Evolutionary conservation across 2,329 filamentous ascomycete genomes (phyloP), one percentile per base, ranked within the genome.

Genomic region (Didymosphaeria variabile): DNA sequence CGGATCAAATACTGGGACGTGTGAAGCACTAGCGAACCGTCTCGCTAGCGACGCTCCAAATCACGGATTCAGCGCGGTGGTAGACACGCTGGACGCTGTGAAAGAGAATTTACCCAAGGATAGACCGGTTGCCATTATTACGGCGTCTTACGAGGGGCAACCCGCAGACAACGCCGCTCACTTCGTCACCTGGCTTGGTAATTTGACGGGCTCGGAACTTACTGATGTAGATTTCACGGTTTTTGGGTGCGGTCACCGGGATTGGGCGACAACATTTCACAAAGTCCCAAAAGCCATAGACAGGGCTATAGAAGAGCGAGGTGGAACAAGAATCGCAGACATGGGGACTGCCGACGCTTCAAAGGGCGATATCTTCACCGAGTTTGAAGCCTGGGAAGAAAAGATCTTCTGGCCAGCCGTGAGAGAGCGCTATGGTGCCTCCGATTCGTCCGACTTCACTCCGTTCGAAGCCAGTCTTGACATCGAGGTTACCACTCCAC

Each of bases 151-250:
- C 53, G 80, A 82, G 61, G 80, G 80, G 12, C 72, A 79, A 26
- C 79, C 80, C 3, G 71, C 80, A 2, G 80, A 81, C 51, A 82
- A 82, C 50, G 79, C 79, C 0, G 74, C 73, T 3, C 74, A 79
- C 50, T 82, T 81, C 47, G 72, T 80, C 19, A 72, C 74, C 19
- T 82, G 79, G 80, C 57, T 81, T 0, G 66, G 70, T 17, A 65
- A 63, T 2, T 60, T 74, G 13, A 72, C 76, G 34, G 71, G 55
- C 0, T 65, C 67, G 1, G 72, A 74, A 49, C 54, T 79, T 9
- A 64, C 74, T 6, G 72, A 74, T 5, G 75, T 78, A 2, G 72
- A 75, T 1, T 82, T 79, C 57, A 68, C 78, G 2, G 73, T 82
- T 2, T 82, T 80, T 55, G 80, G 80, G 7, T 79, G 76, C 42